Evolutionary conservation across 2,329 filamentous ascomycete species (phyloP).

Genomic region (Claviceps monticola): DNA sequence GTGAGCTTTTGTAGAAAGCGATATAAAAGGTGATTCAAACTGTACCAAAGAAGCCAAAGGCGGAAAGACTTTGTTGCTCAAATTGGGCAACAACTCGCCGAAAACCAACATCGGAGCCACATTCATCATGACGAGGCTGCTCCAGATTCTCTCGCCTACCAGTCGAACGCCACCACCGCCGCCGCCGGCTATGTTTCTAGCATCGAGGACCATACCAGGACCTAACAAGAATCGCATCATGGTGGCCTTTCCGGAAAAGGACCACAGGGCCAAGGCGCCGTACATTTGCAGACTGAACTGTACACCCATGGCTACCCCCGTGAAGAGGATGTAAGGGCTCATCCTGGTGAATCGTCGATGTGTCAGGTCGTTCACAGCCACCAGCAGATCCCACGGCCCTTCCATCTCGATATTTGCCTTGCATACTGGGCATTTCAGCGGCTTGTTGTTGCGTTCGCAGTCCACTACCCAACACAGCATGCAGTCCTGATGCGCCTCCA

Average conservation of each 20-base stretch:
- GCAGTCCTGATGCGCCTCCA: conserved; percentile 83
- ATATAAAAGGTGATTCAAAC: background rate
- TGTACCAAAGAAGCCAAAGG: conserved; percentile 29
- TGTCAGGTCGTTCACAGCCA: conserved; percentile 49
- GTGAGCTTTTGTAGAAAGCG: too few relatives aligned
- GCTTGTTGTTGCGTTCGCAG: conserved; percentile 52
- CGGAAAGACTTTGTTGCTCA: conserved; percentile 28
- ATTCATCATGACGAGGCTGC: conserved; percentile 25
- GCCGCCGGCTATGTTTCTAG: conserved; percentile 9
- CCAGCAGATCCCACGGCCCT: conserved; percentile 58
- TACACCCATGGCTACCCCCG: conserved; percentile 37
- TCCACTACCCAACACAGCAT: conserved; percentile 90
- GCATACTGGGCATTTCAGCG: conserved; percentile 78
- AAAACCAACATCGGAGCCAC: conserved; percentile 33
- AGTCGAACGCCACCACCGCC: conserved; percentile 11
- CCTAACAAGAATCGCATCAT: conserved; percentile 28
- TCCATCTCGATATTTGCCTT: conserved; percentile 66
- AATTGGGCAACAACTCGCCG: conserved; percentile 27
- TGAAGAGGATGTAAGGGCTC: conserved; percentile 50
- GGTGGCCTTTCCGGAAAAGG: conserved; percentile 37
- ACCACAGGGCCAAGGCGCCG: conserved; percentile 33
- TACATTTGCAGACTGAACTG: conserved; percentile 40
- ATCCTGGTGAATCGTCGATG: conserved; percentile 39
- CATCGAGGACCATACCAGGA: conserved; percentile 17
- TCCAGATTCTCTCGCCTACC: conserved; percentile 18